Base-by-base conservation (phyloP, 805 yeast genomes). In the Tetrapisispora namnaoensis region DNA sequence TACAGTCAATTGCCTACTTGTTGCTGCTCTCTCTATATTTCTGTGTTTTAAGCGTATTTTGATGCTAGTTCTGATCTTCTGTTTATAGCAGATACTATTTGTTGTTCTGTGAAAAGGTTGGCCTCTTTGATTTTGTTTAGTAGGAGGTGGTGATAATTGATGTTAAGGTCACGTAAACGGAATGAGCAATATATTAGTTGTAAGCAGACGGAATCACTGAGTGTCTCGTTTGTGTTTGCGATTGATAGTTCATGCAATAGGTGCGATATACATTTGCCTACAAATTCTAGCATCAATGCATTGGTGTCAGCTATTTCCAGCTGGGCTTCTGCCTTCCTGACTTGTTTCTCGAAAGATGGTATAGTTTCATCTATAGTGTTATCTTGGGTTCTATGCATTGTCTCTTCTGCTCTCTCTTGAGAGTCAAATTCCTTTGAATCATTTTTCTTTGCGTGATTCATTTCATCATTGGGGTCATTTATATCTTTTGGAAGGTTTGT, bases 181-280 rank as follows among this genome's bases (percentile, higher is more conserved):
- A 84, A 88, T n/a, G 95, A 83, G 55, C 96, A 86, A 67, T 90
- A 91, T 1, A 87, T 80, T 37, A 90, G 67, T 66, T 91, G 99
- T 34, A 91, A 68, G 54, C 90, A 77, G 21, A 89, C 69, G 0
- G 91, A 85, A 49, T 84, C 84, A 32, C 73, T 73, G 10, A 76
- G 63, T 14, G 61, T 63, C 14, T 65, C 65, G 18, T 69, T 72
- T 1, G 74, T 49, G n/a, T 66, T 48, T 7, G 63, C 52, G n/a
- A 52, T 46, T 1, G 27, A n/a, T 20, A 58, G 46, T 32, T 60
- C 60, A 6, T 61, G n/a, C 62, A 62, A 34, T 63, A 70, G 16
- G 55, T 61, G 46, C 42, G 54, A 41, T 59, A 62, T 17, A 65
- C 72, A 21, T 46, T 55, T 42, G 65, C 65, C 32, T 68, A 63